phyloP scores from a whole-genome alignment of 352 stramenopile species.

The Pythium dissotocum region DNA sequence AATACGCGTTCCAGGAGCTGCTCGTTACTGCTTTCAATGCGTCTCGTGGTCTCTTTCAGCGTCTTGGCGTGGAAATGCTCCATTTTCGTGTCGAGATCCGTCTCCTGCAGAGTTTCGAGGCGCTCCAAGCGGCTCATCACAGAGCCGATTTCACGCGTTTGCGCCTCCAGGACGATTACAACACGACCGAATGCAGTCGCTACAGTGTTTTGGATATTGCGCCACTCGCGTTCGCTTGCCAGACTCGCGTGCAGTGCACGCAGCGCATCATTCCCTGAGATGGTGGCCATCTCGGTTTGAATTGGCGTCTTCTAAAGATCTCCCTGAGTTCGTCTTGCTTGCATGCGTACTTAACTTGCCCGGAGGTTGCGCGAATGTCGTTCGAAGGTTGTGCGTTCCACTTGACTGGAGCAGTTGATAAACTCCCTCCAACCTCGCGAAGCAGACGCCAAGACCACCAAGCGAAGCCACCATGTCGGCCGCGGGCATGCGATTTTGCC shows the following conservation, averaged over 20 bases:
- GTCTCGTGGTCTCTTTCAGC: background rate
- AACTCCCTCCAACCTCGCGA: slow-evolving; percentile 11
- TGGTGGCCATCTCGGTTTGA: background rate
- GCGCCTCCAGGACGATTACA: slow-evolving; percentile 37
- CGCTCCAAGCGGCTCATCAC: slow-evolving; percentile 20
- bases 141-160: slow-evolving; percentile 32
- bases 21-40: background rate
- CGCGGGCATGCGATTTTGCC: slow-evolving; percentile 87
- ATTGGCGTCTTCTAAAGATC: slow-evolving; percentile 15
- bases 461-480: slow-evolving; percentile 52
- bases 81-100: slow-evolving; percentile 4
- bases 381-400: slow-evolving; percentile 18
- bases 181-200: slow-evolving; percentile 42
- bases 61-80: background rate
- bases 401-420: slow-evolving; percentile 14
- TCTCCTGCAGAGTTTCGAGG: slow-evolving; percentile 3
- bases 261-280: slow-evolving; percentile 4
- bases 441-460: slow-evolving; percentile 1
- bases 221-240: slow-evolving; percentile 50
- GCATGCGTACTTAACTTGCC: too few relatives aligned
- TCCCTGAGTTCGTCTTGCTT: slow-evolving; percentile 13
- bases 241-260: slow-evolving; percentile 30
- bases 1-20: slow-evolving; percentile 15
- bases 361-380: slow-evolving; percentile 8
- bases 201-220: slow-evolving; percentile 63